These are phyloP conservation scores for Sequoiadendron giganteum DNA, from an alignment of 75 land plant species.

Conservation along the genomic window DNA sequence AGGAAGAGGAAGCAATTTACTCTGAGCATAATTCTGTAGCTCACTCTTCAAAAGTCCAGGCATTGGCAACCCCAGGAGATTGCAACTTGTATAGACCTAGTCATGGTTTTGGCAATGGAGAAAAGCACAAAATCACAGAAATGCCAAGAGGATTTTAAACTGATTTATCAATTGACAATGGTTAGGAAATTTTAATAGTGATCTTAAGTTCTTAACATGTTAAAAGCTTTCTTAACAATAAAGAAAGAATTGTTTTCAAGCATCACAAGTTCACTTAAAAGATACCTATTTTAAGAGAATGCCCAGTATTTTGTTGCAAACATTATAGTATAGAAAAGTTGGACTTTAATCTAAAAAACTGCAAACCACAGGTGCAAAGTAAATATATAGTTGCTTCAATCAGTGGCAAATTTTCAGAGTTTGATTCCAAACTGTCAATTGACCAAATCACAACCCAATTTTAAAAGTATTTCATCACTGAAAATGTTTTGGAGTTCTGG, in stretches of 20 bases:
- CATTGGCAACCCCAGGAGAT: slow-evolving; percentile 19
- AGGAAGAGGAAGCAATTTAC: slow-evolving; percentile 3
- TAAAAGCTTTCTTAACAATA: neutral
- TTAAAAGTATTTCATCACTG: neutral
- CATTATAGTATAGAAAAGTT: neutral
- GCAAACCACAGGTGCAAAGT: neutral
- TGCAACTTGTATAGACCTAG: slow-evolving; percentile 22
- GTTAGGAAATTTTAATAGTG: neutral
- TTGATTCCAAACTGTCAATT: neutral
- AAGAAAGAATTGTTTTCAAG: neutral
- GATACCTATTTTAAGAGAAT: neutral
- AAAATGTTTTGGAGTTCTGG: neutral
- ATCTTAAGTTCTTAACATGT: neutral
- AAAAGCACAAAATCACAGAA: slow-evolving; percentile 1
- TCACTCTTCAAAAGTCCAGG: slow-evolving; percentile 21
- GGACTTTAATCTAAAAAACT: neutral
- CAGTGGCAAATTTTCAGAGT: neutral
- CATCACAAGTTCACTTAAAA: neutral
- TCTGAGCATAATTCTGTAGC: slow-evolving; percentile 11
- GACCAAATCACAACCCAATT: too few species aligned
- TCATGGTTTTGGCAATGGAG: neutral
- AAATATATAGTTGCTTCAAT: neutral
- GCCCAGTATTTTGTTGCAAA: neutral
- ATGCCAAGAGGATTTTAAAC: neutral
- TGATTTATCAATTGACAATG: neutral